Evolutionary conservation across 345 rosid genomes (phyloP).

Genomic region (Salix caprea): DNA sequence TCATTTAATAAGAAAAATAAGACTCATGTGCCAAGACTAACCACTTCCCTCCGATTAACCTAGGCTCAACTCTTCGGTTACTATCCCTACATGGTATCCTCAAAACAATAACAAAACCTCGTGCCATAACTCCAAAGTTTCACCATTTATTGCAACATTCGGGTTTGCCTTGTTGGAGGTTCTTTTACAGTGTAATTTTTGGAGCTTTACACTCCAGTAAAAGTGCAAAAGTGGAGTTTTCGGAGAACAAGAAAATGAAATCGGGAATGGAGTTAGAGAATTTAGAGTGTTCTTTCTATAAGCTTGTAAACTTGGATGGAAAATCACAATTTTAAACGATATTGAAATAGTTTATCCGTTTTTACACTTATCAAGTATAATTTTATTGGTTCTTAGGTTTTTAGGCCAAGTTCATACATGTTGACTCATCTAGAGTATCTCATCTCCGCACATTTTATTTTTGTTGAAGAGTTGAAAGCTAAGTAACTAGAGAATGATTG

Average conservation of each 20-base stretch:
- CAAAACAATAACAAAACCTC: conserved; percentile 15
- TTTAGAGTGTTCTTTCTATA: conserved; percentile 26
- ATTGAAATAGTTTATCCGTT: no score
- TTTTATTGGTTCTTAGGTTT: no score
- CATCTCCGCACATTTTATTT: not conserved
- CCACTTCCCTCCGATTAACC: conserved; percentile 42
- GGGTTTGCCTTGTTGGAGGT: conserved; percentile 26
- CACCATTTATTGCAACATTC: not conserved
- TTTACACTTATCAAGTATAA: no score
- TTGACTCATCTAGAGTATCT: no score
- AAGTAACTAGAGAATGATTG: not conserved
- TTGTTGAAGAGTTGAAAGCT: not conserved
- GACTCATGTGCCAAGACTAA: conserved; percentile 30
- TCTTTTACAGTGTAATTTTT: conserved; percentile 31
- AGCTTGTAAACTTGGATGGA: no score
- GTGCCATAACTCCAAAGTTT: conserved; percentile 25
- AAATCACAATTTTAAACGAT: no score
- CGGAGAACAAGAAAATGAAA: conserved; percentile 21
- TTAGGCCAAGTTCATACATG: no score
- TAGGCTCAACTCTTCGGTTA: conserved; percentile 40
- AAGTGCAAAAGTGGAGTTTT: conserved; percentile 22
- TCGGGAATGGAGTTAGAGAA: conserved; percentile 42
- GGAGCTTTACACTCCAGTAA: conserved; percentile 40
- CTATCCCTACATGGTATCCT: conserved; percentile 20
- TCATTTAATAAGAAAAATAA: not conserved